Percentiles rank a stretch among this genome's conserved stretches.
Evolutionary conservation across 306 rosid species (phyloP).

Genomic region (Prunus salicina): DNA sequence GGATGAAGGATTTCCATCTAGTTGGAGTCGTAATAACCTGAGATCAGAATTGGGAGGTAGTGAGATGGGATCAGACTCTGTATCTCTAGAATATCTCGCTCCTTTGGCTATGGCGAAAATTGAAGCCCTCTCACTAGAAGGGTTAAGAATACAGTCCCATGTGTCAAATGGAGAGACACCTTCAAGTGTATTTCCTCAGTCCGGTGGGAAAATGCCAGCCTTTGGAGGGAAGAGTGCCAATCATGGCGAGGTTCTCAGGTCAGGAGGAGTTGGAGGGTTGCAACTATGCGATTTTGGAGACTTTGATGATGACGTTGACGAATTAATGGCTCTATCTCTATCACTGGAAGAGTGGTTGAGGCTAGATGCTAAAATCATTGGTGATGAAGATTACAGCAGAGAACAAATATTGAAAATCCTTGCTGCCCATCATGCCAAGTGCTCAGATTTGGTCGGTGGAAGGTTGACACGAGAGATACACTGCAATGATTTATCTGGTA

Average conservation of each 20-base stretch:
- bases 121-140: constrained; percentile 62
- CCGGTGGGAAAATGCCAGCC: constrained; percentile 8
- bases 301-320: constrained; percentile 22
- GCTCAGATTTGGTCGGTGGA: constrained; percentile 37
- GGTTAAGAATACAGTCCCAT: constrained; percentile 66
- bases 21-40: constrained; percentile 9
- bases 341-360: constrained; percentile 67
- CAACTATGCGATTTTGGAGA: constrained; percentile 20
- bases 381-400: constrained; percentile 38
- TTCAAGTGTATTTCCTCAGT: constrained; percentile 35
- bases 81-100: constrained; percentile 48
- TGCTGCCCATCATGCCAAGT: constrained; percentile 50
- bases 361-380: constrained; percentile 59
- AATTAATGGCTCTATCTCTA: constrained; percentile 50
- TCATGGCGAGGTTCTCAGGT: constrained; percentile 10
- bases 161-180: constrained; percentile 50
- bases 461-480: constrained; percentile 28
- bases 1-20: constrained; percentile 31
- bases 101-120: constrained; percentile 43
- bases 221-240: constrained; percentile 18
- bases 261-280: constrained; percentile 25
- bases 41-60: constrained; percentile 18
- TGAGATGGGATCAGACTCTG: constrained; percentile 26
- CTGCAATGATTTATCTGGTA: constrained; percentile 14
- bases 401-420: constrained; percentile 39